Evolutionary conservation across 768 basidiomycete genomes (phyloP).

Genomic region (Terana coerulea): DNA sequence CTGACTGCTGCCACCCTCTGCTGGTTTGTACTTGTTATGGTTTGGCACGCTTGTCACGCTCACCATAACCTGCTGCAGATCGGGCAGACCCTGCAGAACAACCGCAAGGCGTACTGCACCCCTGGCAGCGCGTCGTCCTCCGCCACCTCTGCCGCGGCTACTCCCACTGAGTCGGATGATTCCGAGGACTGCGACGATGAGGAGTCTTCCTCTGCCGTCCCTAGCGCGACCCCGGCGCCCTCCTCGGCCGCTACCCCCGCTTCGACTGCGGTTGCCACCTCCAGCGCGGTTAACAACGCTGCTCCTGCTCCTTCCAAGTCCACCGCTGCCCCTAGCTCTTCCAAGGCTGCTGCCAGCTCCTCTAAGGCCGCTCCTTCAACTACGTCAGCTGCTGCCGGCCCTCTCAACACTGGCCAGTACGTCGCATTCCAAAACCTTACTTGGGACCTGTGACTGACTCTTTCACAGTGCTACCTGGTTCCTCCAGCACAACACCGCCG

Average conservation of each 20-base stretch:
- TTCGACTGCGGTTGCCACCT: too few relatives aligned
- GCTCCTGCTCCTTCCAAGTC: slow-evolving; percentile 16
- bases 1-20: slow-evolving; percentile 68
- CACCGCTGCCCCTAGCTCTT: slow-evolving; percentile 11
- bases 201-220: slow-evolving; percentile 6
- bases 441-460: background rate
- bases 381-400: background rate
- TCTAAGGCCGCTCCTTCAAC: slow-evolving; percentile 6
- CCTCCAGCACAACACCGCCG: slow-evolving; percentile 54
- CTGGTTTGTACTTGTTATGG: slow-evolving; percentile 37
- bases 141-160: slow-evolving; percentile 28
- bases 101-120: slow-evolving; percentile 51
- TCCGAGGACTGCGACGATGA: slow-evolving; percentile 33
- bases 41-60: background rate
- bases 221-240: slow-evolving; percentile 12
- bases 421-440: background rate
- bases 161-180: slow-evolving; percentile 21
- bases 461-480: slow-evolving; percentile 38
- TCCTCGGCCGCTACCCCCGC: slow-evolving; percentile 6
- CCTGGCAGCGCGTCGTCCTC: too few relatives aligned
- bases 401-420: slow-evolving; percentile 37
- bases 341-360: slow-evolving; percentile 5
- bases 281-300: slow-evolving; percentile 1
- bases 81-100: slow-evolving; percentile 42
- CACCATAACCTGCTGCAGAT: slow-evolving; percentile 31